Conservation (phyloP, 805 yeast species). For the Starmera amethionina region DNA sequence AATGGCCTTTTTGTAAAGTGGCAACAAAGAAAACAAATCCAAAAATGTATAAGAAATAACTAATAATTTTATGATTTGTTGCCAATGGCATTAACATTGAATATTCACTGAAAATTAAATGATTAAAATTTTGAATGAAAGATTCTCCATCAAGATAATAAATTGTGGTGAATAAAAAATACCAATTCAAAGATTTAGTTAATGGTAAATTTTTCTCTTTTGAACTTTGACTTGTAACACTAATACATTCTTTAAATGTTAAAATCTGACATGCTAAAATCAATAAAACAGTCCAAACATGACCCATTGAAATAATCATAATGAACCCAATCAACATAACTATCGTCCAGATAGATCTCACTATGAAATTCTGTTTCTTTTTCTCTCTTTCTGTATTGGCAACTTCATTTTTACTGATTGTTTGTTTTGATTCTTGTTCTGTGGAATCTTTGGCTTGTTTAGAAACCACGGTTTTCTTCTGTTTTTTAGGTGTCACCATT, state of each 20-base stretch:
- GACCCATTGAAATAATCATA: conserved; percentile 70
- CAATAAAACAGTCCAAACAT: conserved; percentile 63
- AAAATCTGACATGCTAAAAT: conserved; percentile 69
- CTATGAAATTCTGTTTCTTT: conserved; percentile 75
- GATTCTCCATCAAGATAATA: conserved; percentile 86
- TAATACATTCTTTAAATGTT: conserved; percentile 86
- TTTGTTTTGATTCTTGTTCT: background rate
- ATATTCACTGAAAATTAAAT: conserved; percentile 36
- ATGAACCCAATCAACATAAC: conserved; percentile 79
- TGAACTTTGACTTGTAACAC: conserved; percentile 72
- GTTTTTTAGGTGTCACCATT: no score
- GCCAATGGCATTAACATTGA: conserved; percentile 49
- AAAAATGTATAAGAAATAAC: conserved; percentile 73
- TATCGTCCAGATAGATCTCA: conserved; percentile 87
- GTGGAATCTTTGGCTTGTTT: background rate
- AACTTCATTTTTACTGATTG: background rate
- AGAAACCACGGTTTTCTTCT: no score
- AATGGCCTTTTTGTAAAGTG: conserved; percentile 79
- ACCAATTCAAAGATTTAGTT: conserved; percentile 85
- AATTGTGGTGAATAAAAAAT: conserved; percentile 76
- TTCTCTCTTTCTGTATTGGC: conserved; percentile 27
- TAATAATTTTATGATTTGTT: conserved; percentile 71
- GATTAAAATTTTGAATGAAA: conserved; percentile 56
- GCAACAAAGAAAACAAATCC: conserved; percentile 89
- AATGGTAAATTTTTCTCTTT: conserved; percentile 75